These are phyloP conservation scores for Fraxinus angustifolia DNA, from an alignment of 305 asterid species.

Conservation along the genomic window DNA sequence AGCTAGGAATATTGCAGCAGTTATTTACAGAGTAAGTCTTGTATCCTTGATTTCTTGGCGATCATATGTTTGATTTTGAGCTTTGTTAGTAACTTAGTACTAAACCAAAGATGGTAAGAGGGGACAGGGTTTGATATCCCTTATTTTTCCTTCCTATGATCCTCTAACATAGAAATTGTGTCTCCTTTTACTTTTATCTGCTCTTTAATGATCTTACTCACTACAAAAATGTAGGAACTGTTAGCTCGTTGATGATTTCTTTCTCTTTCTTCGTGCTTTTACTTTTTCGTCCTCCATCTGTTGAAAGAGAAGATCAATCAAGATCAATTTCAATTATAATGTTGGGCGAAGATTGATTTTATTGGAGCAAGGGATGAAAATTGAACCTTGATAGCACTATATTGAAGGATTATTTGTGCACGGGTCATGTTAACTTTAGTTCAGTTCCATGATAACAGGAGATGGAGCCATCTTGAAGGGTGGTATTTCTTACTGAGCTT, in stretches of 20 bases:
- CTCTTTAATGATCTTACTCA: not conserved
- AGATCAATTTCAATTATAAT: not conserved
- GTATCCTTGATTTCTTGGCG: not conserved
- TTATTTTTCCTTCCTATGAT: not conserved
- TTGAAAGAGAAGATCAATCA: not conserved
- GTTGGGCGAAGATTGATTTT: not conserved
- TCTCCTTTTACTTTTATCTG: not conserved
- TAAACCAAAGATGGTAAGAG: not conserved
- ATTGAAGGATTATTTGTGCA: not conserved
- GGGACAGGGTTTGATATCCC: not conserved
- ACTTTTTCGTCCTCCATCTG: not conserved
- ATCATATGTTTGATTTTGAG: not conserved
- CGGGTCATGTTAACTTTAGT: not conserved
- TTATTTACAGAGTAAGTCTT: slow-evolving; percentile 66
- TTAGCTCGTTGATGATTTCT: not conserved
- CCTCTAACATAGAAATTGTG: not conserved
- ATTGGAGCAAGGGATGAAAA: not conserved
- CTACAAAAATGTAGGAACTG: not conserved
- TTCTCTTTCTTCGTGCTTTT: not conserved
- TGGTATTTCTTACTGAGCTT: not conserved
- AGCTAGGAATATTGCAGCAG: slow-evolving; percentile 91
- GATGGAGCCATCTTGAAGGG: not conserved
- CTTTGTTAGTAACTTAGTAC: not conserved
- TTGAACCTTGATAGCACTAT: not conserved
- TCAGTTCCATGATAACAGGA: not conserved